Conservation (phyloP, 352 stramenopile species). For the Phytophthora pseudosyringae region DNA sequence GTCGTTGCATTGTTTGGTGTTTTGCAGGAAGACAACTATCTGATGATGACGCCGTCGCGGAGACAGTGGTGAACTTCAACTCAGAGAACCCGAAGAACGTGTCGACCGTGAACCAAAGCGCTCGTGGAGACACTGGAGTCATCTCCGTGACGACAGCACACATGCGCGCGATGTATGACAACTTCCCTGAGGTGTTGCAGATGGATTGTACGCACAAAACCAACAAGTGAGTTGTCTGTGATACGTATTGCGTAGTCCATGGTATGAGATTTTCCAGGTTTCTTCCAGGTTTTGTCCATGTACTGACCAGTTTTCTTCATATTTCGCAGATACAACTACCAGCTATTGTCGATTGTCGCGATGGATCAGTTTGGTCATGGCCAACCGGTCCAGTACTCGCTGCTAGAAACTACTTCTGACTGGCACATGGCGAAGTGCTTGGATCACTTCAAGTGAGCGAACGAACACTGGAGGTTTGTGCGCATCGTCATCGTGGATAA, state of each 20-base stretch:
- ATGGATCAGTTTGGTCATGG: no score
- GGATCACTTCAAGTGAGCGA: conserved; percentile 6
- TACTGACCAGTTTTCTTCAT: no score
- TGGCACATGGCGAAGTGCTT: no score
- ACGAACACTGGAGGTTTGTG: conserved; percentile 11
- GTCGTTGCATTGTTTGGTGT: background rate
- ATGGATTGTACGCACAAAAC: conserved; percentile 23
- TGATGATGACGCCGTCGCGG: conserved; percentile 7
- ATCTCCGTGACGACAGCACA: conserved; percentile 7
- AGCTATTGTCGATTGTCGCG: background rate
- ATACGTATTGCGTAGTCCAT: background rate
- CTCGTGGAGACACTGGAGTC: conserved; percentile 11
- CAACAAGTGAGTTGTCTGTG: conserved; percentile 4
- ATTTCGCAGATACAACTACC: conserved; percentile 17
- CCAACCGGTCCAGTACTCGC: no score
- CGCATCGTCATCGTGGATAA: conserved; percentile 15
- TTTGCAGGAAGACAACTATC: conserved; percentile 2
- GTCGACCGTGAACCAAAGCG: conserved; percentile 8
- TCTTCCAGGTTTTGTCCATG: conserved; percentile 1
- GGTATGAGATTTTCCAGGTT: conserved; percentile 8
- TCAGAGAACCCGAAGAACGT: background rate
- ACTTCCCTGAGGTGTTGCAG: conserved; percentile 8
- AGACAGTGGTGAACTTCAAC: conserved; percentile 17
- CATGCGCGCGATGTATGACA: conserved; percentile 11
- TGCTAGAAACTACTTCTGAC: no score